Evolutionary conservation across 768 basidiomycete genomes (phyloP).

Genomic region (Calocybe indica): DNA sequence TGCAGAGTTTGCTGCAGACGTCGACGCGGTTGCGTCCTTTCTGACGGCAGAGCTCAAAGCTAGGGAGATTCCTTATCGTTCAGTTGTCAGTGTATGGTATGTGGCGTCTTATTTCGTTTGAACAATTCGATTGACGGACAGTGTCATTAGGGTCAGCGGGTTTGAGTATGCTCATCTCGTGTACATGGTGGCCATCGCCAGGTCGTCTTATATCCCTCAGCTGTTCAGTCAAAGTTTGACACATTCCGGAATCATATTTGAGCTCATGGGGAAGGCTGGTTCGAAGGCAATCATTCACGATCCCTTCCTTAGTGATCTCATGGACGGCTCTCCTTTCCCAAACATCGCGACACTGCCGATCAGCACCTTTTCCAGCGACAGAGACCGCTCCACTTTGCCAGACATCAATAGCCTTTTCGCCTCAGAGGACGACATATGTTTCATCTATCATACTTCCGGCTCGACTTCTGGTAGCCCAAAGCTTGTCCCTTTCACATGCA

Average conservation of each 20-base stretch:
- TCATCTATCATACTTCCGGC: constrained; percentile 65
- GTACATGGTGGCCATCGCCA: constrained; percentile 55
- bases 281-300: constrained; percentile 57
- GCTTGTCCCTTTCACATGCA: constrained; percentile 51
- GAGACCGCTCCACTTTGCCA: too few relatives aligned
- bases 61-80: constrained; percentile 39
- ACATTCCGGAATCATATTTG: constrained; percentile 51
- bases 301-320: constrained; percentile 31
- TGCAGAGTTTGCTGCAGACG: constrained; percentile 46
- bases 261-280: constrained; percentile 46
- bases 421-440: constrained; percentile 20
- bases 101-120: constrained; percentile 12
- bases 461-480: constrained; percentile 64
- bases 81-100: constrained; percentile 61
- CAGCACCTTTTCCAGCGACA: constrained; percentile 17
- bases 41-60: constrained; percentile 40
- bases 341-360: constrained; percentile 31
- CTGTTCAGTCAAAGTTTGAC: constrained; percentile 58
- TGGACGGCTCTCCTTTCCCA: constrained; percentile 31
- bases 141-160: constrained; percentile 46
- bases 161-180: constrained; percentile 56
- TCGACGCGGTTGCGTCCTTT: constrained; percentile 41
- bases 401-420: too few relatives aligned
- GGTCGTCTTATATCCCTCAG: constrained; percentile 63
- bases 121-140: constrained; percentile 1